phyloP scores from a whole-genome alignment of 257 asterid genomes.

The Forsythia viridissima region DNA sequence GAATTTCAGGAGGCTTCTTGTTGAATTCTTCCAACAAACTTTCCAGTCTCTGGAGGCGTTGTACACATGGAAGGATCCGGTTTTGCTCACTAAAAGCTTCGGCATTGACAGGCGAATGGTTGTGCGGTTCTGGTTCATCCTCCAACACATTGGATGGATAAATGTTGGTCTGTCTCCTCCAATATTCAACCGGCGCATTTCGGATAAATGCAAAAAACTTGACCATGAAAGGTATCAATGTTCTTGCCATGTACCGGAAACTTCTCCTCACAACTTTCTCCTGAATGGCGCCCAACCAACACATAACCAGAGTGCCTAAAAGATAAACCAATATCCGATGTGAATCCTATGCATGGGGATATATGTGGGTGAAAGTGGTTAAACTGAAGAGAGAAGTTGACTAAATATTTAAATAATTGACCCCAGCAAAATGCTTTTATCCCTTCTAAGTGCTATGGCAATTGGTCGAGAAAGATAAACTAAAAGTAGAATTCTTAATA shows the following conservation, averaged over 20 bases:
- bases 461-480: not conserved
- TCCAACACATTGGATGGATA: conserved; percentile 42
- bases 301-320: conserved; percentile 49
- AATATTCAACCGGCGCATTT: conserved; percentile 44
- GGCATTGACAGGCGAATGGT: conserved; percentile 24
- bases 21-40: conserved; percentile 66
- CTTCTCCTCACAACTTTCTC: conserved; percentile 62
- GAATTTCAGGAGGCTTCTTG: conserved; percentile 79
- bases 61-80: conserved; percentile 57
- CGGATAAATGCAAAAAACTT: conserved; percentile 39
- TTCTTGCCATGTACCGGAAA: conserved; percentile 46
- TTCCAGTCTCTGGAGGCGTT: conserved; percentile 82
- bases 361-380: conserved; percentile 3
- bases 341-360: conserved; percentile 2
- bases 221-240: conserved; percentile 43
- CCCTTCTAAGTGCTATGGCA: conserved; percentile 7
- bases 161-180: conserved; percentile 53
- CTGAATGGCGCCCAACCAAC: conserved; percentile 44
- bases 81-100: conserved; percentile 39
- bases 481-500: not conserved
- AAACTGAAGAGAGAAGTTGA: not conserved
- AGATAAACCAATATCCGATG: conserved; percentile 6
- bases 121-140: conserved; percentile 35
- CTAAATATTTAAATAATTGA: not conserved
- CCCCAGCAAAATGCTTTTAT: conserved; percentile 10